phyloP scores from a whole-genome alignment of 2,329 filamentous ascomycete species.

The Colletotrichum sp. region DNA sequence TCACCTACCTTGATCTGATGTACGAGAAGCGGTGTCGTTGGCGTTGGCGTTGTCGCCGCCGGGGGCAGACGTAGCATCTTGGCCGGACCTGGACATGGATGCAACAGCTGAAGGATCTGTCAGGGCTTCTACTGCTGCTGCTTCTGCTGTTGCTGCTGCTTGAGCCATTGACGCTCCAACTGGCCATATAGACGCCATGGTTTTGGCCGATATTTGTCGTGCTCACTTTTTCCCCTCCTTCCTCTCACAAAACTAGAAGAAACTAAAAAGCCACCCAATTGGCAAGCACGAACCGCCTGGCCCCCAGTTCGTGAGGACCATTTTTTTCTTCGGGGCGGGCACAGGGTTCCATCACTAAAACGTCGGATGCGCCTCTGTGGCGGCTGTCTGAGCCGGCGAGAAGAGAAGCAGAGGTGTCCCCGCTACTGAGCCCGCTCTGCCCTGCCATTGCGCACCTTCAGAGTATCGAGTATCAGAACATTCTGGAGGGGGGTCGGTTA shows the following conservation, averaged over 20 bases:
- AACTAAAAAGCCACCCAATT: background rate
- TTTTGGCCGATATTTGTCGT: background rate
- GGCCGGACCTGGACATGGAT: background rate
- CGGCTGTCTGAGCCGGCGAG: background rate
- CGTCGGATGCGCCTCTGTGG: background rate
- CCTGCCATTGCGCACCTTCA: background rate
- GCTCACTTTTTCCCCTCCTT: background rate
- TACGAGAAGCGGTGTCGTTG: constrained; percentile 3
- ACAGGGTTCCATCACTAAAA: constrained; percentile 2
- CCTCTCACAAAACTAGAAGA: background rate
- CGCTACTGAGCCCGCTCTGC: background rate
- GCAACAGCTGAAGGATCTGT: background rate
- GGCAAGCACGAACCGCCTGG: background rate
- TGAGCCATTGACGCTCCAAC: background rate
- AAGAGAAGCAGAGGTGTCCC: background rate
- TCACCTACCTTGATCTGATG: constrained; percentile 3
- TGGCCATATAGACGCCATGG: background rate
- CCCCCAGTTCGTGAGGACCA: background rate
- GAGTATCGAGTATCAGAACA: background rate
- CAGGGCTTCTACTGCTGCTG: background rate
- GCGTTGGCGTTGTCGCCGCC: background rate
- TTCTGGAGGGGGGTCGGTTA: background rate
- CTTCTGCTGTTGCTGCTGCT: background rate
- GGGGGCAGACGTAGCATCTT: background rate
- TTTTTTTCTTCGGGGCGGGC: background rate